Conservation (phyloP, 129 eudicot species). For the Flaveria ramosissima region DNA sequence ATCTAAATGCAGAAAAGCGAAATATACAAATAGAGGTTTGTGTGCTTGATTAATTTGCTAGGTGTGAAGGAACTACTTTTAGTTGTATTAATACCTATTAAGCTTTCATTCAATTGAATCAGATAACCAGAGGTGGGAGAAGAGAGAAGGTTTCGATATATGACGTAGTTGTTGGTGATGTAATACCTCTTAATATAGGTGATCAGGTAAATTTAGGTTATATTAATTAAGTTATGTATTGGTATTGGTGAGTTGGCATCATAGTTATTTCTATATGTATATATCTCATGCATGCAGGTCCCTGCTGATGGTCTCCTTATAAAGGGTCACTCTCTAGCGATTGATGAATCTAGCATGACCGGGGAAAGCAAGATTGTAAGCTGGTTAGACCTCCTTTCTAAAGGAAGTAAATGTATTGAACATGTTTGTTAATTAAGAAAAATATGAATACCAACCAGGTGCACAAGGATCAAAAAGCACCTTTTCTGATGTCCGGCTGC, state of each 20-base stretch:
- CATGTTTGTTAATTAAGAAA: conserved; percentile 17
- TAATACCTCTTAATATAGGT: conserved; percentile 89
- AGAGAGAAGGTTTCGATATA: conserved; percentile 82
- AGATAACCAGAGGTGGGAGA: conserved; percentile 92
- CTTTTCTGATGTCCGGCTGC: conserved; percentile 92
- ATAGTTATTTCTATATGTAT: not conserved
- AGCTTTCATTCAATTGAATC: conserved; percentile 12
- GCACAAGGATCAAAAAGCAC: conserved; percentile 75
- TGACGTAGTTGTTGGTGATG: conserved; percentile 92
- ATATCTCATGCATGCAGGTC: conserved; percentile 42
- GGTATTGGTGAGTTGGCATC: not conserved
- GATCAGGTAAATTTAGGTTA: conserved; percentile 60
- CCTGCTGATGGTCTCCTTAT: conserved; percentile 93
- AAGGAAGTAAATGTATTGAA: conserved; percentile 7
- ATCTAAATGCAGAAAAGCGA: conserved; percentile 82
- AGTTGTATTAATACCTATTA: not conserved
- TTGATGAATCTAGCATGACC: conserved; percentile 99
- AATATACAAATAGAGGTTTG: conserved; percentile 84
- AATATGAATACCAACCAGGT: conserved; percentile 37
- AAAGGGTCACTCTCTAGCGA: conserved; percentile 80
- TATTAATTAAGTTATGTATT: too few relatives aligned
- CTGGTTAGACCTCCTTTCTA: conserved; percentile 37
- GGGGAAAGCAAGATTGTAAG: conserved; percentile 99
- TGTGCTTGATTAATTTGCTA: not conserved
- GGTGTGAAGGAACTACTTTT: not conserved